These are phyloP conservation scores for Venturia nashicola DNA, from an alignment of 2,329 filamentous ascomycete genomes.

Conservation along the genomic window DNA sequence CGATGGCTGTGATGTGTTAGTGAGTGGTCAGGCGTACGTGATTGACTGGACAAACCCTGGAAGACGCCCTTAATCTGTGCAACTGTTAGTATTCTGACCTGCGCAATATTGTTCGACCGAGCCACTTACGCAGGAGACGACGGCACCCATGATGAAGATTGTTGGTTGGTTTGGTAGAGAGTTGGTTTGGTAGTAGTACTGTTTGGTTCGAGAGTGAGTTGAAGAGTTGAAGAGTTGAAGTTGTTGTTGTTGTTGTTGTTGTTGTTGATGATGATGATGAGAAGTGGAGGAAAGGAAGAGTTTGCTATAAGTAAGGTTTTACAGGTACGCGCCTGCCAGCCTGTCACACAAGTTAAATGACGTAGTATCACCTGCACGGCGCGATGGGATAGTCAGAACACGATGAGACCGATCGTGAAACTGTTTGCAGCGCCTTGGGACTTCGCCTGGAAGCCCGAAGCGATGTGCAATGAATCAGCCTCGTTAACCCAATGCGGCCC, in stretches of 20 bases:
- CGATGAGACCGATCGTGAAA: not conserved
- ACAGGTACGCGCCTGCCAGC: not conserved
- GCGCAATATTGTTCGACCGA: no score
- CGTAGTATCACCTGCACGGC: not conserved
- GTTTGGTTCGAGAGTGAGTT: not conserved
- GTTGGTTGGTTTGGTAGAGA: not conserved
- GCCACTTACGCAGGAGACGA: slow-evolving; percentile 10
- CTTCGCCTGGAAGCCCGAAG: not conserved
- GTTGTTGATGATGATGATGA: no score
- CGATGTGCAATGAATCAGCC: not conserved
- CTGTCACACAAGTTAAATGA: not conserved
- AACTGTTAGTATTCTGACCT: no score
- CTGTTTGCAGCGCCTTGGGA: not conserved
- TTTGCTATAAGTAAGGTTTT: not conserved
- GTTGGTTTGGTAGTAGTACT: not conserved
- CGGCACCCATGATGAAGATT: slow-evolving; percentile 10
- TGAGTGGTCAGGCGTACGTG: no score
- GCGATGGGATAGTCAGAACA: not conserved
- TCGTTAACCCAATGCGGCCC: not conserved
- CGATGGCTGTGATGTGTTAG: slow-evolving; percentile 39
- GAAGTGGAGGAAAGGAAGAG: not conserved
- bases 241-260: slow-evolving; percentile 1
- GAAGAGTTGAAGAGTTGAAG: not conserved
- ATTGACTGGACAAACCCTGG: not conserved
- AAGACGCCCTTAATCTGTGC: not conserved